These are phyloP conservation scores for Chenopodium berlandieri DNA, from an alignment of 148 eudicot species.

Conservation along the genomic window DNA sequence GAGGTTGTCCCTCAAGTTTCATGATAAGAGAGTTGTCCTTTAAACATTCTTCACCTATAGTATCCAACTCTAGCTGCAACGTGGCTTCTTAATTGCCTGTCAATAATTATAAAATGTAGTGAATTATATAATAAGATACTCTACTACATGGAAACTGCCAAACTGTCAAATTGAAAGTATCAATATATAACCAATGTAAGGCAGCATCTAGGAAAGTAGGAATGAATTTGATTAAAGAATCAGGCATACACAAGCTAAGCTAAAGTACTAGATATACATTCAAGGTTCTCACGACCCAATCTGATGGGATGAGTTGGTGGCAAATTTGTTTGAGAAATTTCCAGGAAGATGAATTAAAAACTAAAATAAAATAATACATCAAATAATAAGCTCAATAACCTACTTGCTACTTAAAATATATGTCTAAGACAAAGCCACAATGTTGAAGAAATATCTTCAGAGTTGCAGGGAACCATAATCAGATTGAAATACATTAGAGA, in stretches of 20 bases:
- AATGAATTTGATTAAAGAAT: background rate
- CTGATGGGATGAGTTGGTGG: constrained; percentile 49
- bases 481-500: background rate
- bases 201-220: background rate
- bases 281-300: constrained; percentile 32
- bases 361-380: too few relatives aligned
- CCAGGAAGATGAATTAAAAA: constrained; percentile 27
- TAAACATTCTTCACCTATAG: constrained; percentile 50
- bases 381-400: background rate
- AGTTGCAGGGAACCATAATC: background rate
- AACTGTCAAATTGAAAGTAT: background rate
- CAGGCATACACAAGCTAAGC: background rate
- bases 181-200: background rate
- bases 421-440: background rate
- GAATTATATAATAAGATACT: constrained; percentile 15
- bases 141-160: constrained; percentile 9
- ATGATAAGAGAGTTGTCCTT: constrained; percentile 52
- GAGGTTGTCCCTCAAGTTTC: constrained; percentile 51
- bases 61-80: constrained; percentile 41
- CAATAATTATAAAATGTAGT: background rate
- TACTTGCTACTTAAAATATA: background rate
- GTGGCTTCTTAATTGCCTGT: constrained; percentile 50
- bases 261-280: background rate
- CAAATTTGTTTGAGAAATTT: constrained; percentile 37
- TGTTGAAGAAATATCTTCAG: background rate